A percentile compares a stretch with the other conserved stretches of the same genome.
These are phyloP conservation scores for Lolium rigidum DNA, from an alignment of 176 grass and related monocot genomes.

Conservation along the genomic window DNA sequence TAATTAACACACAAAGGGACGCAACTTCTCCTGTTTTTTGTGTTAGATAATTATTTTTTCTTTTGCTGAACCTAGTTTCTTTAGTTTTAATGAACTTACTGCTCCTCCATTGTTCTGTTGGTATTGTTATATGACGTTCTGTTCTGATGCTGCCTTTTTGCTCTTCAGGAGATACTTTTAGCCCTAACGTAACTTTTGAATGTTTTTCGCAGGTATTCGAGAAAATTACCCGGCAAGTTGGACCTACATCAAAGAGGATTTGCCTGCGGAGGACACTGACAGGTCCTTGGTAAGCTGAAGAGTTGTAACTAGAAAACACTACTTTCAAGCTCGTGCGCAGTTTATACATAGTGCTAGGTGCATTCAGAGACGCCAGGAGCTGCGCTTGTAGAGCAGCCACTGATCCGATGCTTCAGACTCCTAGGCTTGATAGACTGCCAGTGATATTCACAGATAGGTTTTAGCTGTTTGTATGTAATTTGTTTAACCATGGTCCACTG, in stretches of 20 bases:
- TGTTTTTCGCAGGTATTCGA: conserved; percentile 51
- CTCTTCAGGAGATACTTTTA: not conserved
- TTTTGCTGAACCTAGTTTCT: not conserved
- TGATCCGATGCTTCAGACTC: conserved; percentile 39
- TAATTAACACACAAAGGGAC: not conserved
- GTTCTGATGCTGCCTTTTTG: not conserved
- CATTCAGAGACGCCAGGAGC: conserved; percentile 37
- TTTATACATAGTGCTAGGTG: conserved; percentile 36
- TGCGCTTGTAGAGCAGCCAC: conserved; percentile 42
- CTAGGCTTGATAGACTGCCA: conserved; percentile 32
- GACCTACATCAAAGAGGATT: conserved; percentile 65
- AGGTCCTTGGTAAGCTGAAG: conserved; percentile 68
- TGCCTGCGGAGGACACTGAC: conserved; percentile 77
- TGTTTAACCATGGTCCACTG: conserved; percentile 21
- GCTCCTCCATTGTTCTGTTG: conserved; percentile 2
- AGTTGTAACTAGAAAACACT: conserved; percentile 17
- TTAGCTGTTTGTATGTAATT: conserved; percentile 36
- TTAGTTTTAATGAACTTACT: not conserved
- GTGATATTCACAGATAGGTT: conserved; percentile 42
- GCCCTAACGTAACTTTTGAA: conserved; percentile 12
- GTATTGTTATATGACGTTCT: not conserved
- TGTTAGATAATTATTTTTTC: not conserved
- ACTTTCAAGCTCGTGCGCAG: conserved; percentile 22
- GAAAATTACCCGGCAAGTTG: conserved; percentile 48
- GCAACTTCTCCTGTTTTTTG: not conserved